Percentiles rank a stretch among this genome's conserved stretches.
These are phyloP conservation scores for Sugiyamaella castrensis DNA, from an alignment of 1,139 yeast species.

Conservation along the genomic window DNA sequence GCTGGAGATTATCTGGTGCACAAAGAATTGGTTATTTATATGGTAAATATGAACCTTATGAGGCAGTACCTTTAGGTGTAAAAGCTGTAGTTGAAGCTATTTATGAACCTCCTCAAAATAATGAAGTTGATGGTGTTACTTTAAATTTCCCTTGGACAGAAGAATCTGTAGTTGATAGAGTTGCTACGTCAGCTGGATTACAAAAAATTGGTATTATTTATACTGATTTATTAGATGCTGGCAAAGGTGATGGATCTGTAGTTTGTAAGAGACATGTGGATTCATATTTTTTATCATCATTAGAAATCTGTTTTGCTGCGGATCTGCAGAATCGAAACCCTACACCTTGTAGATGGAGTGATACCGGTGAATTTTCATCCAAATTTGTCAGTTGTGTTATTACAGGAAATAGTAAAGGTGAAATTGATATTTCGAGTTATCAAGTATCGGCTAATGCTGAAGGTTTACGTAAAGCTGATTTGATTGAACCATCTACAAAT, in stretches of 20 bases:
- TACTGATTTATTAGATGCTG: slow-evolving; percentile 88
- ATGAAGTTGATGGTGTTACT: slow-evolving; percentile 81
- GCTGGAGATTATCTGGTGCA: slow-evolving; percentile 85
- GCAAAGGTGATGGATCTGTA: slow-evolving; percentile 82
- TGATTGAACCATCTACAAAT: slow-evolving; percentile 83
- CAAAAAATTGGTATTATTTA: slow-evolving; percentile 77
- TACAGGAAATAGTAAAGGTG: slow-evolving; percentile 80
- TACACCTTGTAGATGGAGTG: slow-evolving; percentile 64
- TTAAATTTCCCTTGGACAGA: slow-evolving; percentile 56
- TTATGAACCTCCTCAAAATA: slow-evolving; percentile 88
- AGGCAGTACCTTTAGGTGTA: slow-evolving; percentile 84
- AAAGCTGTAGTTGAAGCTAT: slow-evolving; percentile 93
- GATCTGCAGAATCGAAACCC: slow-evolving; percentile 66
- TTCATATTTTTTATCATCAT: slow-evolving; percentile 80
- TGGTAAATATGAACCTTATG: slow-evolving; percentile 76
- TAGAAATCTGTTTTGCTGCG: slow-evolving; percentile 87
- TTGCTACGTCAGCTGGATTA: slow-evolving; percentile 64
- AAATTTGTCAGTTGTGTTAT: slow-evolving; percentile 92
- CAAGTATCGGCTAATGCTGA: slow-evolving; percentile 90
- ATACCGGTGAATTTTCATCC: slow-evolving; percentile 70
- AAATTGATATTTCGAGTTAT: slow-evolving; percentile 86
- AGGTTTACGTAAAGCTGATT: slow-evolving; percentile 80
- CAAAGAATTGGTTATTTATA: slow-evolving; percentile 85
- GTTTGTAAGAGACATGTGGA: slow-evolving; percentile 90
- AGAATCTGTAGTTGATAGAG: slow-evolving; percentile 37